A percentile compares a stretch with the other conserved stretches of the same genome.
Conservation (phyloP, 169 alveolate genomes). For the Plasmodium gaboni region DNA sequence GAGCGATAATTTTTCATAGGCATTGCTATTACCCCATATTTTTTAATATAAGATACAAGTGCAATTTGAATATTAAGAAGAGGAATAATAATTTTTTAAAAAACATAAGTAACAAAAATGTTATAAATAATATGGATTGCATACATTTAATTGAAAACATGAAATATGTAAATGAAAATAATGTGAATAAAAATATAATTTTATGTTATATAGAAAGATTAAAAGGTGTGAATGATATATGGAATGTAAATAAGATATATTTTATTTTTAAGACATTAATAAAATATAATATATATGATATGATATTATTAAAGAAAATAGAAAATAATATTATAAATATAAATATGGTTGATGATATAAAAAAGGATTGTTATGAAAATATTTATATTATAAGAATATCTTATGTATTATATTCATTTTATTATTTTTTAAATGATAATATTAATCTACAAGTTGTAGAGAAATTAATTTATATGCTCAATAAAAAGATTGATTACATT, state of each 20-base stretch:
- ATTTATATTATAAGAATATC: slow-evolving; percentile 64
- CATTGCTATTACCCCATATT: too few relatives aligned
- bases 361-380: slow-evolving; percentile 59
- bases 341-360: slow-evolving; percentile 2
- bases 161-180: slow-evolving; percentile 52
- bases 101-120: slow-evolving; percentile 61
- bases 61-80: background rate
- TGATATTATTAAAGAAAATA: slow-evolving; percentile 19
- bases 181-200: slow-evolving; percentile 44
- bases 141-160: slow-evolving; percentile 46
- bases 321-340: slow-evolving; percentile 24
- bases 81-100: slow-evolving; percentile 16
- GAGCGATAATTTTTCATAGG: too few relatives aligned
- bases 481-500: slow-evolving; percentile 40
- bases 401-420: slow-evolving; percentile 47
- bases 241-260: slow-evolving; percentile 68
- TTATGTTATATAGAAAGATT: slow-evolving; percentile 22
- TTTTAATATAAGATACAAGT: too few relatives aligned
- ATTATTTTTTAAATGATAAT: slow-evolving; percentile 26
- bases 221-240: slow-evolving; percentile 31
- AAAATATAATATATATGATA: slow-evolving; percentile 49
- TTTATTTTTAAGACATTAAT: slow-evolving; percentile 51
- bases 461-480: slow-evolving; percentile 32
- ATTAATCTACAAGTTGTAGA: slow-evolving; percentile 17
- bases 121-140: slow-evolving; percentile 52